Evolutionary conservation across 2,329 filamentous ascomycete species (phyloP).

Genomic region (Fusarium nisikadoi): DNA sequence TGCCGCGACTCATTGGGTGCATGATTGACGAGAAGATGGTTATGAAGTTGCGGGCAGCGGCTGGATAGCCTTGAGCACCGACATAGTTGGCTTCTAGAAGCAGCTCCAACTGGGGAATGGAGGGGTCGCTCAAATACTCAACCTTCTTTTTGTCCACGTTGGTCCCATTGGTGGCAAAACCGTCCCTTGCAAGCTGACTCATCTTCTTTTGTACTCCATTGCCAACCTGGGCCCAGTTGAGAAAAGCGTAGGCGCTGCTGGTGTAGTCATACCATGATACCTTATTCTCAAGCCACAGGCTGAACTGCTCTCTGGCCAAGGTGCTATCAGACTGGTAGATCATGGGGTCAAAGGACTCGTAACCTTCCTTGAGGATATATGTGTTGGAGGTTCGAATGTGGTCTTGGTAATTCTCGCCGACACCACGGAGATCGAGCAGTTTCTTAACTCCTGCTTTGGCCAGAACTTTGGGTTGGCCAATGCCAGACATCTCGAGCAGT

Average conservation of each 20-base stretch:
- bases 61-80: background rate
- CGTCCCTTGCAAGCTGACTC: background rate
- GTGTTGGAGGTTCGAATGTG: background rate
- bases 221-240: background rate
- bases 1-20: background rate
- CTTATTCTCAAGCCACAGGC: background rate
- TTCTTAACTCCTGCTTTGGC: fast-evolving
- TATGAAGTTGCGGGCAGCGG: background rate
- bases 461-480: background rate
- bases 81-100: background rate
- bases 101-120: background rate
- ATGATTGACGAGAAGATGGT: background rate
- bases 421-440: background rate
- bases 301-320: background rate
- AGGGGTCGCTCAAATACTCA: background rate
- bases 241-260: background rate
- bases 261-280: background rate
- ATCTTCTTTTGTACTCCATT: fast-evolving
- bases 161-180: background rate
- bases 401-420: background rate
- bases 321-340: fast-evolving
- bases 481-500: background rate
- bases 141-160: background rate
- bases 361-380: background rate
- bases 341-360: background rate